A percentile compares a stretch with the other conserved stretches of the same genome.
Evolutionary conservation across 2,329 filamentous ascomycete genomes (phyloP).

Genomic region (Xylariaceae sp.): DNA sequence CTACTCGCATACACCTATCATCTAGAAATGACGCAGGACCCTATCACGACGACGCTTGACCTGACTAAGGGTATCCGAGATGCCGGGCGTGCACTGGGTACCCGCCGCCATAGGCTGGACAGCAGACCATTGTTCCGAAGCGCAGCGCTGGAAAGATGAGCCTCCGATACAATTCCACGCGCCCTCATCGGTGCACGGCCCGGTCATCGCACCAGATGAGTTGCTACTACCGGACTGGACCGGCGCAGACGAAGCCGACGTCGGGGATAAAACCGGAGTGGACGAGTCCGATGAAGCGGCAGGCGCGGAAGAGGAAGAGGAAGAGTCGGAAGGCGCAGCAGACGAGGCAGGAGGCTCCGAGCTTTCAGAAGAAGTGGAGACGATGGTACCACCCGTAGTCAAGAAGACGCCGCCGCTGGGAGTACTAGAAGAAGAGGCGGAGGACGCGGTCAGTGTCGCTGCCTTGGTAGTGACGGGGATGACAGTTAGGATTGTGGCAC

Average conservation of each 20-base stretch:
- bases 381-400: conserved; percentile 28
- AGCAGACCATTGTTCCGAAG: conserved; percentile 52
- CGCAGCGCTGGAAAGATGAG: conserved; percentile 57
- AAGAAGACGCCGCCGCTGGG: conserved; percentile 42
- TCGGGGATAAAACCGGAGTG: conserved; percentile 14
- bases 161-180: conserved; percentile 56
- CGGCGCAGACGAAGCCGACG: conserved; percentile 14
- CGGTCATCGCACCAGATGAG: conserved; percentile 20
- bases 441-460: conserved; percentile 21
- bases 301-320: conserved; percentile 7
- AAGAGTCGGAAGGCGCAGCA: conserved; percentile 5
- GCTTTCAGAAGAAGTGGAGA: conserved; percentile 17
- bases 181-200: conserved; percentile 50
- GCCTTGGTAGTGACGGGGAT: conserved; percentile 20
- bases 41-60: conserved; percentile 18
- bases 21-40: conserved; percentile 10
- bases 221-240: conserved; percentile 20
- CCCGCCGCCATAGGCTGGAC: conserved; percentile 49
- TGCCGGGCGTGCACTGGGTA: conserved; percentile 44
- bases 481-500: conserved; percentile 22
- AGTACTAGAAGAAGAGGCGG: conserved; percentile 29
- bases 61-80: conserved; percentile 23
- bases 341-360: conserved; percentile 8
- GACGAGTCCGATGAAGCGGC: conserved; percentile 6
- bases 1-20: too few relatives aligned